Evolutionary conservation across 805 yeast genomes (phyloP), one percentile per base, ranked within the genome.

Genomic region (Lachancea sp.): DNA sequence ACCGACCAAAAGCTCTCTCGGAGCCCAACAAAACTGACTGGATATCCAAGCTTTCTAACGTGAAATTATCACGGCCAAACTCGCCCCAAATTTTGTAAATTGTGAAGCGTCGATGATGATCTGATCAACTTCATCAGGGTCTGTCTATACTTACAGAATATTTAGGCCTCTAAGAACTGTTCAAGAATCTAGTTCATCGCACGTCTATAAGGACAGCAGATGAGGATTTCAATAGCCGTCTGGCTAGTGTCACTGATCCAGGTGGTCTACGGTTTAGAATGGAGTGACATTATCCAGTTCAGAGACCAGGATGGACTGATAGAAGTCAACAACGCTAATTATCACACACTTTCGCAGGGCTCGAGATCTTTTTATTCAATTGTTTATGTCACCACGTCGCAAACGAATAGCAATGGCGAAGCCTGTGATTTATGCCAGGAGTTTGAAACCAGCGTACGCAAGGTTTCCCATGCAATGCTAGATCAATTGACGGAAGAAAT

Each of bases 321-420:
- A 16, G 63, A 62, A 5, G 65, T 78, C 18, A 57, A 63, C 1
- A 67, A 70, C 15, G 65, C 68, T 1, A 70, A 74, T 47, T 68
- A 78, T 36, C 55, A 57, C 8, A 43, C 55, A 2, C 35, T 75
- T 1, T 60, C 77, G 27, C 52, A 62, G 2, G 85, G 82, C 1
- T 65, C 72, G 2, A 66, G 79, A 41, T 79, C 75, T 38, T 75
- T 79, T 59, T 76, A 62, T 52, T 62, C 78, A 7, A 62, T 82
- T 2, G 44, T 79, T 0, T 60, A 74, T n/a, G 65, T 81, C 34
- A 81, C 88, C 0, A 72, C 85, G 2, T 56, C 72, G 0, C 65
- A 63, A 4, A 51, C 51, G 5, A 56, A 66, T 18, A 70, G 72
- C 44, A 67, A 65, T 0, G 82, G 88, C 52, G 49, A 36, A 4